These are phyloP conservation scores for Vaccinium myrtillus DNA, from an alignment of 148 eudicot species.

Conservation along the genomic window DNA sequence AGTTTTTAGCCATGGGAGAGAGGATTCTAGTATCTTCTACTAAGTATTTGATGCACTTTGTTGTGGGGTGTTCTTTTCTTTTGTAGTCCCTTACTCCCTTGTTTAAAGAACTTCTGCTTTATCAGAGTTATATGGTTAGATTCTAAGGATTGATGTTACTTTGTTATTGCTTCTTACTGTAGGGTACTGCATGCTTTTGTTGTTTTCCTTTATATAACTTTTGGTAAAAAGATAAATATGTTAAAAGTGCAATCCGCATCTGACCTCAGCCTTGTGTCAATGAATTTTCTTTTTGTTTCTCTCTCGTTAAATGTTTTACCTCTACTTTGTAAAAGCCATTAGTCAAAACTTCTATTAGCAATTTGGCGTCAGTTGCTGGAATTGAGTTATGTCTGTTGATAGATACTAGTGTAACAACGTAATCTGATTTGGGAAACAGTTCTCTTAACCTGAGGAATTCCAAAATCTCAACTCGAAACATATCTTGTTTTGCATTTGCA, in stretches of 20 bases:
- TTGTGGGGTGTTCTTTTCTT: not conserved
- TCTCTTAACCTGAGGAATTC: not conserved
- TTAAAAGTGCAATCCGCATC: not conserved
- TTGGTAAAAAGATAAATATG: not conserved
- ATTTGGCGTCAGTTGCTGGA: not conserved
- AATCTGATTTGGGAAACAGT: not conserved
- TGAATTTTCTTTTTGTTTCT: constrained; percentile 4
- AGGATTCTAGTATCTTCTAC: not conserved
- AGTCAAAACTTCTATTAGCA: not conserved
- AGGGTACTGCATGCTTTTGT: not conserved
- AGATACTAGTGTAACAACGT: not conserved
- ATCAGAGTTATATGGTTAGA: not conserved
- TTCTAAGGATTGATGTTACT: not conserved
- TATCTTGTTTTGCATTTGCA: not conserved
- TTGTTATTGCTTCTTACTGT: not conserved
- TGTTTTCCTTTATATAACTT: not conserved
- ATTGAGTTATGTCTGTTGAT: not conserved
- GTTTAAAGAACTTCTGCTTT: not conserved
- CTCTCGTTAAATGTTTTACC: not conserved
- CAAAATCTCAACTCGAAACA: not conserved
- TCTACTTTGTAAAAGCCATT: not conserved
- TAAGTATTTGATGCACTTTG: not conserved
- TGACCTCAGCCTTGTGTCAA: not conserved
- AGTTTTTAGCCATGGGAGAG: not conserved
- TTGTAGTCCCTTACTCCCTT: not conserved